Evolutionary conservation across 2,329 filamentous ascomycete species (phyloP).

Genomic region (Pyricularia sp.): DNA sequence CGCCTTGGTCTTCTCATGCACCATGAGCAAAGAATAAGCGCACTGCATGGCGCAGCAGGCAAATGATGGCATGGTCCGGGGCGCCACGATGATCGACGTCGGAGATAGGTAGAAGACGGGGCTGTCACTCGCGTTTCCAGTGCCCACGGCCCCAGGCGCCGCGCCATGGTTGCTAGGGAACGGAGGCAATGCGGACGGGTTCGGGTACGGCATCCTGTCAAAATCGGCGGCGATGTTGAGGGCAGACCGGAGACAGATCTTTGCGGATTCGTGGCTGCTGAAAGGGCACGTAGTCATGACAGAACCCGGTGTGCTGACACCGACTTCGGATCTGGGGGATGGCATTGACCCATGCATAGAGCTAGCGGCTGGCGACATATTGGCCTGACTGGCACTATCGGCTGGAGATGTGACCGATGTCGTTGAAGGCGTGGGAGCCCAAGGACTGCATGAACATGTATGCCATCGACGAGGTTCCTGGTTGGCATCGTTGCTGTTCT

Average conservation of each 20-base stretch:
- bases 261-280: constrained; percentile 30
- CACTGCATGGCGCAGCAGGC: constrained; percentile 33
- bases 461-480: constrained; percentile 11
- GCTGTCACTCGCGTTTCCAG: constrained; percentile 4
- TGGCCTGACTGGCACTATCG: background rate
- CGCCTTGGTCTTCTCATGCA: constrained; percentile 26
- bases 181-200: constrained; percentile 16
- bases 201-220: constrained; percentile 31
- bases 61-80: constrained; percentile 31
- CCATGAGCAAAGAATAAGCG: constrained; percentile 29
- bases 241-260: constrained; percentile 34
- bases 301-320: background rate
- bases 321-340: background rate
- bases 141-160: constrained; percentile 4
- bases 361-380: background rate
- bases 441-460: constrained; percentile 18
- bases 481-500: constrained; percentile 2
- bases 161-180: background rate
- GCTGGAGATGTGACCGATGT: constrained; percentile 4
- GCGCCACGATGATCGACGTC: constrained; percentile 23
- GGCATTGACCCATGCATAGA: background rate
- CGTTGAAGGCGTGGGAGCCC: constrained; percentile 11
- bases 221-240: constrained; percentile 34
- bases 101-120: constrained; percentile 19
- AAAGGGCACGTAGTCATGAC: constrained; percentile 20